Conservation (phyloP, 148 eudicot genomes). For the Salicornia ramosissima region DNA sequence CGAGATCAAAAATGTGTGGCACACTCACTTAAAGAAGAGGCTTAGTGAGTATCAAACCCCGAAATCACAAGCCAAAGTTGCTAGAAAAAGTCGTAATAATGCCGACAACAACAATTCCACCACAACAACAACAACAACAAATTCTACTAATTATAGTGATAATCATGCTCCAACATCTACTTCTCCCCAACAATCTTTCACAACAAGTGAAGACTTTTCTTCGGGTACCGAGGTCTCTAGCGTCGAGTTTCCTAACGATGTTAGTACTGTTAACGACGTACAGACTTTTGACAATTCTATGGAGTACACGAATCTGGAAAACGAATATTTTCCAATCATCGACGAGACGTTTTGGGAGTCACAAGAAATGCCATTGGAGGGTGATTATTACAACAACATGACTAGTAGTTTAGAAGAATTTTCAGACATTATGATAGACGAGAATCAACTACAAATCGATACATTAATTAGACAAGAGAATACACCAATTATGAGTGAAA, state of each 20-base stretch:
- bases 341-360: constrained; percentile 58
- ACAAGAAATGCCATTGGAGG: constrained; percentile 19
- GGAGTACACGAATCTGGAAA: constrained; percentile 12
- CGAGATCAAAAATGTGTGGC: constrained; percentile 82
- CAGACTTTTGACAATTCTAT: constrained; percentile 8
- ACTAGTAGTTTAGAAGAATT: background rate
- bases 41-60: constrained; percentile 31
- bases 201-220: constrained; percentile 33
- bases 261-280: constrained; percentile 3
- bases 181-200: constrained; percentile 33
- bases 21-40: constrained; percentile 71
- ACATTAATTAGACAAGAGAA: background rate
- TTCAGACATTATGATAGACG: background rate
- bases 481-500: background rate
- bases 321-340: constrained; percentile 33
- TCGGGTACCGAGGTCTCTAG: constrained; percentile 34
- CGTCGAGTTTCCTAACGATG: constrained; percentile 13
- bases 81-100: background rate
- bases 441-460: background rate
- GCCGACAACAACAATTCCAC: background rate
- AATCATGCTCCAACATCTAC: background rate
- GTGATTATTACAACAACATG: background rate
- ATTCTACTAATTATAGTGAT: background rate
- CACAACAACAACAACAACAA: background rate
- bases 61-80: constrained; percentile 14